Conservation (phyloP, 805 yeast species). For the Myxozyma neotropica region DNA sequence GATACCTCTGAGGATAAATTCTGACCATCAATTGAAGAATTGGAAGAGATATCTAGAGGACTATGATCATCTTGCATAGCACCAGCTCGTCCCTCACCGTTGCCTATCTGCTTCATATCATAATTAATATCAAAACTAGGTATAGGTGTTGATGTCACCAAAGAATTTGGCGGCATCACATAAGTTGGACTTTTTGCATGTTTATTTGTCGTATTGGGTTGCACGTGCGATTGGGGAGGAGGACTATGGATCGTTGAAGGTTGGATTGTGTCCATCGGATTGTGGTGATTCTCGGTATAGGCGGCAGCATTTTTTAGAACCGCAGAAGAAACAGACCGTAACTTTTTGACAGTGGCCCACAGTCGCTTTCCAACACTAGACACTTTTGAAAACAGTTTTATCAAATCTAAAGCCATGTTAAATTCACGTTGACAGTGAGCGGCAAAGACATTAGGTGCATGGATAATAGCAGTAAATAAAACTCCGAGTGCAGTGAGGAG, state of each 20-base stretch:
- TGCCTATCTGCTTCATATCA: background rate
- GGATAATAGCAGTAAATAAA: conserved; percentile 33
- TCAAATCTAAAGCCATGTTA: conserved; percentile 33
- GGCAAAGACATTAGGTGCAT: conserved; percentile 33
- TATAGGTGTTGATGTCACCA: background rate
- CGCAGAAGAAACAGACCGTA: conserved; percentile 15
- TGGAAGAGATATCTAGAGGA: background rate
- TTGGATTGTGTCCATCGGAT: background rate
- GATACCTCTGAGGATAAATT: conserved; percentile 9
- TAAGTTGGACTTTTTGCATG: too few relatives aligned
- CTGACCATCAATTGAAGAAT: conserved; percentile 5
- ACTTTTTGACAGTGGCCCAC: conserved; percentile 20
- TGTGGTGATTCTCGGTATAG: background rate
- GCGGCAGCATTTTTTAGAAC: background rate
- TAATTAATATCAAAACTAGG: background rate
- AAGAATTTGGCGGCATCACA: background rate
- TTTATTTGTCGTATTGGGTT: too few relatives aligned
- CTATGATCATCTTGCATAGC: background rate
- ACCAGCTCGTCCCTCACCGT: background rate
- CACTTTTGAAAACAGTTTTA: conserved; percentile 30
- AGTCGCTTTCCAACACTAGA: conserved; percentile 28
- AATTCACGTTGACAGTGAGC: conserved; percentile 31
- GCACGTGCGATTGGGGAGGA: too few relatives aligned
- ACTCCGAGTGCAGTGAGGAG: conserved; percentile 37
- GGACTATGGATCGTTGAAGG: background rate